Percentiles rank a stretch among this genome's conserved stretches.
Conservation (phyloP, 306 rosid species). For the Rubus parviflorus region DNA sequence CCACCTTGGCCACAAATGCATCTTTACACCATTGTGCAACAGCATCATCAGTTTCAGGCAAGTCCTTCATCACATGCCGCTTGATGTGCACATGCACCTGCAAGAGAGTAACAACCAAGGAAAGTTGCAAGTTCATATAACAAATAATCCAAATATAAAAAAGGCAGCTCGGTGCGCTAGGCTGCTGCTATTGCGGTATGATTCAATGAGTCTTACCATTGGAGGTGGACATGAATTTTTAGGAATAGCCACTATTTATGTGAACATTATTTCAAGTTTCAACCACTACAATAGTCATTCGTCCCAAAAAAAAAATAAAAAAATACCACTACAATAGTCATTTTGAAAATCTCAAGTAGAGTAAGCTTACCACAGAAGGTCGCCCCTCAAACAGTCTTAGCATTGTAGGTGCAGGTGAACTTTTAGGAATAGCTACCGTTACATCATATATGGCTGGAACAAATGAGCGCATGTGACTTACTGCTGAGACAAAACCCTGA, state of each 20-base stretch:
- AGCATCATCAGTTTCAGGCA: slow-evolving; percentile 88
- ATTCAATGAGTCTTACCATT: background rate
- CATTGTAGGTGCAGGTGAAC: slow-evolving; percentile 86
- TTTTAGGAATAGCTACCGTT: slow-evolving; percentile 80
- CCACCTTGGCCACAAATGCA: slow-evolving; percentile 75
- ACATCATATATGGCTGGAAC: slow-evolving; percentile 83
- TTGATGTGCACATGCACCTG: slow-evolving; percentile 94
- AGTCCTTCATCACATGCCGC: slow-evolving; percentile 77
- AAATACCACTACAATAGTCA: background rate
- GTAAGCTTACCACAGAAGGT: slow-evolving; percentile 76
- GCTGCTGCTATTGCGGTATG: background rate
- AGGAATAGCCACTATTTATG: background rate
- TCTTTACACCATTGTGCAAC: slow-evolving; percentile 98
- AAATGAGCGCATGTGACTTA: slow-evolving; percentile 77
- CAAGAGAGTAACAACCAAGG: slow-evolving; percentile 17
- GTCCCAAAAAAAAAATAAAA: no score
- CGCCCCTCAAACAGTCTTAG: slow-evolving; percentile 80
- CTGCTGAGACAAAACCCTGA: slow-evolving; percentile 92
- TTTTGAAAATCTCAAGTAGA: slow-evolving; percentile 21
- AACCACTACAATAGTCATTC: background rate
- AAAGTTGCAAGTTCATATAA: background rate
- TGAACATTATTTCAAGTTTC: background rate
- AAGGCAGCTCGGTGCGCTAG: background rate
- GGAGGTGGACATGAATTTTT: background rate
- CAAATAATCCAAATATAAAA: background rate